These are phyloP conservation scores for Hymenochaete sp. DNA, from an alignment of 1,284 basidiomycete species.

Conservation along the genomic window DNA sequence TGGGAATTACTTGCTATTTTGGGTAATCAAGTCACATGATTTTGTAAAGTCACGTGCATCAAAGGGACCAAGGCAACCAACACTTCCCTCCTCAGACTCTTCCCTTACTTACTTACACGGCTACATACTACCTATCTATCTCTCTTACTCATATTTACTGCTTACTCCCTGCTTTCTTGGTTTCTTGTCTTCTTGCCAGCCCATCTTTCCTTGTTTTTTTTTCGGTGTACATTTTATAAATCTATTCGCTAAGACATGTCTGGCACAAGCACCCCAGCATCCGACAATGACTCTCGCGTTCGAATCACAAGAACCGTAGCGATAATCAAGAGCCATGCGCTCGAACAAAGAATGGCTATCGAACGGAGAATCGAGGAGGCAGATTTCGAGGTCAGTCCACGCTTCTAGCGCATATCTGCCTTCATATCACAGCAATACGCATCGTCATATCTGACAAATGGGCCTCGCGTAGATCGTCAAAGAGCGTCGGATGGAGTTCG, in stretches of 20 bases:
- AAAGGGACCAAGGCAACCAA: too few relatives aligned
- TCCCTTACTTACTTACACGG: not conserved
- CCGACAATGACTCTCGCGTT: slow-evolving; percentile 10
- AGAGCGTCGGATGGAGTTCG: slow-evolving; percentile 77
- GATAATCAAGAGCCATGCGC: slow-evolving; percentile 69
- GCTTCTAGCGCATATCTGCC: too few relatives aligned
- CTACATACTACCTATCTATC: not conserved
- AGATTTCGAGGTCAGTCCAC: slow-evolving; percentile 55
- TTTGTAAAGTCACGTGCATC: too few relatives aligned
- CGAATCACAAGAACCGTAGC: slow-evolving; percentile 55
- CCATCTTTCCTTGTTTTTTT: slow-evolving; percentile 1
- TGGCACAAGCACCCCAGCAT: slow-evolving; percentile 13
- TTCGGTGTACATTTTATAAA: slow-evolving; percentile 1
- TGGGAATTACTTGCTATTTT: too few relatives aligned
- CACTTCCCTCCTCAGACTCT: too few relatives aligned
- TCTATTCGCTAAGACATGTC: slow-evolving; percentile 6
- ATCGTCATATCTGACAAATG: not conserved
- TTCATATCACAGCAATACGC: not conserved
- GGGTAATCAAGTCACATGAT: too few relatives aligned
- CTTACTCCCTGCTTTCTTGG: not conserved
- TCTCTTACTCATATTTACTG: too few relatives aligned
- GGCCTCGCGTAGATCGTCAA: slow-evolving; percentile 54
- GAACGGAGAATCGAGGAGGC: slow-evolving; percentile 67
- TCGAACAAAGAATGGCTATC: slow-evolving; percentile 62
- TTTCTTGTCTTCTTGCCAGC: not conserved